phyloP scores from a whole-genome alignment of 139 green algal genomes.

The Zygnema circumcarinatum region DNA sequence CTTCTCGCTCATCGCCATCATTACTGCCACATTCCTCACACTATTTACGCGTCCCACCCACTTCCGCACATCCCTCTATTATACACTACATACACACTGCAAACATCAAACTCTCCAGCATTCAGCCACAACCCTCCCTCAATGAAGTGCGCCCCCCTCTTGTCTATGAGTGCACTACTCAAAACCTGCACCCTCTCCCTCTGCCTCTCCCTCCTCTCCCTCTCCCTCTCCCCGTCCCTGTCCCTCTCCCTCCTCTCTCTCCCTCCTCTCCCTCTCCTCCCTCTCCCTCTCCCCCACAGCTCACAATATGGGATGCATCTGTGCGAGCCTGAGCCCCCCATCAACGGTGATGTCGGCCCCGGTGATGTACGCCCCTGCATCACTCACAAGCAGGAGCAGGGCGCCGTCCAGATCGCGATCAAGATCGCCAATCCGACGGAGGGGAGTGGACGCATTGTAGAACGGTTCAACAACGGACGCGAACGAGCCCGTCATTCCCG shows the following conservation, averaged over 20 bases:
- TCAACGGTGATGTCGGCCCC: neutral
- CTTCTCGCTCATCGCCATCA: no score
- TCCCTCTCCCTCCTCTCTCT: neutral
- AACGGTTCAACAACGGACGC: neutral
- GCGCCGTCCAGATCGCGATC: neutral
- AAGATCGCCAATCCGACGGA: neutral
- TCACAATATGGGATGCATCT: neutral
- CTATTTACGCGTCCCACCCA: no score
- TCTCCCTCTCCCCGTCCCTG: no score
- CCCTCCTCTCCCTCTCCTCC: neutral
- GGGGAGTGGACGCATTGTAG: neutral
- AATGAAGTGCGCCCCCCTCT: no score
- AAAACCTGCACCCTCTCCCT: neutral
- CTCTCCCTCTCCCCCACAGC: neutral
- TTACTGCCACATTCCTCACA: no score
- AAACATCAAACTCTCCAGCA: neutral
- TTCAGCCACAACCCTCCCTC: neutral
- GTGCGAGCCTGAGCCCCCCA: neutral
- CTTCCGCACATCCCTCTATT: no score
- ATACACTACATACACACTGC: neutral
- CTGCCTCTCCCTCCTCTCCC: neutral
- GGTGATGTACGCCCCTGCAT: conserved; percentile 19
- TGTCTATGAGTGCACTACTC: conserved; percentile 18
- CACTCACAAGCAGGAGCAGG: neutral
- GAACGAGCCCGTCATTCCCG: neutral